Conservation (phyloP, 257 asterid genomes). For the Handroanthus guayacan region DNA sequence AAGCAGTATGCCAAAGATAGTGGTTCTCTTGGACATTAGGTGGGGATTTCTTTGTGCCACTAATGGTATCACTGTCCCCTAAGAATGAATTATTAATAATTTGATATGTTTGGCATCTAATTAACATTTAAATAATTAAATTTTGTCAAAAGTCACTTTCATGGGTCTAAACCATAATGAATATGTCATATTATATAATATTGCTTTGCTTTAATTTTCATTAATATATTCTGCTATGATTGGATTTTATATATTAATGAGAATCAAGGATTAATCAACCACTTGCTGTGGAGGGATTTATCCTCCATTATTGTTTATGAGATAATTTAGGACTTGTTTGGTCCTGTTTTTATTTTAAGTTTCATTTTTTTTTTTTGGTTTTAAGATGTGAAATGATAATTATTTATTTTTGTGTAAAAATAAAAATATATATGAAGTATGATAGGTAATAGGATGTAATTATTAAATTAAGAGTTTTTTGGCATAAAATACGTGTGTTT, state of each 20-base stretch:
- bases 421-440: too few relatives aligned
- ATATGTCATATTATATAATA: background rate
- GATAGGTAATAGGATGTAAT: too few relatives aligned
- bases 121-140: background rate
- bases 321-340: too few relatives aligned
- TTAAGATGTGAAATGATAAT: too few relatives aligned
- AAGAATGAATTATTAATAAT: background rate
- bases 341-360: too few relatives aligned
- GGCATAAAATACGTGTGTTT: too few relatives aligned
- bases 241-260: background rate
- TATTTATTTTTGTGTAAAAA: too few relatives aligned
- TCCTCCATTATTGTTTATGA: too few relatives aligned
- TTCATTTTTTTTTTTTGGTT: too few relatives aligned
- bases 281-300: background rate
- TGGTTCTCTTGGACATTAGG: background rate
- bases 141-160: constrained; percentile 24
- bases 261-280: background rate
- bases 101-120: constrained; percentile 20
- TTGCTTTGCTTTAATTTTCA: background rate
- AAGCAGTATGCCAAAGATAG: constrained; percentile 4
- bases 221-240: too few relatives aligned
- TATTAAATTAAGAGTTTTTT: too few relatives aligned
- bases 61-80: background rate
- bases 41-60: constrained; percentile 12
- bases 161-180: background rate